Conservation (phyloP, 2,329 filamentous ascomycete genomes). For the Ceratocystis destructans region DNA sequence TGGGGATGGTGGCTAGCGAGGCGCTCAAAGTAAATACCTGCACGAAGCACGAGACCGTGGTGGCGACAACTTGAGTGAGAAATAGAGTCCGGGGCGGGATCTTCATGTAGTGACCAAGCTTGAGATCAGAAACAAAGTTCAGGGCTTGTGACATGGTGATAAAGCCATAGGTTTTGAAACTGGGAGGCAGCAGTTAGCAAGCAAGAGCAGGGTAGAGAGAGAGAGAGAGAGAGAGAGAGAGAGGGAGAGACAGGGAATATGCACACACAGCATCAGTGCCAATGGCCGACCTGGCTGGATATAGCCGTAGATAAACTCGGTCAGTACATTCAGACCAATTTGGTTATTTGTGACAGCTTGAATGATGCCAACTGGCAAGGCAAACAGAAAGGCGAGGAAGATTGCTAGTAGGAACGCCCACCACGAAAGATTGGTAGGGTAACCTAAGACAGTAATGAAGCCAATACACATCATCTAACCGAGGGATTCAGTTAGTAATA, state of each 20-base stretch:
- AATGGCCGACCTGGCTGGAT: conserved; percentile 59
- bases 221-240: not conserved
- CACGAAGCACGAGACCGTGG: conserved; percentile 51
- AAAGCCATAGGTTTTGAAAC: conserved; percentile 50
- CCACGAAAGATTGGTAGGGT: conserved; percentile 55
- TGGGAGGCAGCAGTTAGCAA: conserved; percentile 22
- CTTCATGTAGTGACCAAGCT: conserved; percentile 63
- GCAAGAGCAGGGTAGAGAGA: too few species aligned
- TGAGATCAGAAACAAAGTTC: conserved; percentile 51
- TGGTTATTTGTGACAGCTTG: conserved; percentile 57
- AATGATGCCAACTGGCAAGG: conserved; percentile 55
- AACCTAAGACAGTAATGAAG: conserved; percentile 42
- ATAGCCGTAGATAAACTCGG: conserved; percentile 62
- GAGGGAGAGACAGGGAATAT: not conserved
- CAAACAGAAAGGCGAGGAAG: conserved; percentile 48
- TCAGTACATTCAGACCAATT: conserved; percentile 60
- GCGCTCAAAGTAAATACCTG: conserved; percentile 52
- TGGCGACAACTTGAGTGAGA: conserved; percentile 50
- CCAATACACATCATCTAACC: conserved; percentile 39
- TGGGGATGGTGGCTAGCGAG: conserved; percentile 45
- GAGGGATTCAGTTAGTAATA: conserved; percentile 16
- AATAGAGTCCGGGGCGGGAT: conserved; percentile 55
- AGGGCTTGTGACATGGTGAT: conserved; percentile 53
- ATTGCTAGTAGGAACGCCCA: conserved; percentile 59
- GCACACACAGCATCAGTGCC: conserved; percentile 54